A percentile compares a stretch with the other conserved stretches of the same genome.
Conservation (phyloP, 2,329 filamentous ascomycete genomes). For the Endoconidiophora polonica region DNA sequence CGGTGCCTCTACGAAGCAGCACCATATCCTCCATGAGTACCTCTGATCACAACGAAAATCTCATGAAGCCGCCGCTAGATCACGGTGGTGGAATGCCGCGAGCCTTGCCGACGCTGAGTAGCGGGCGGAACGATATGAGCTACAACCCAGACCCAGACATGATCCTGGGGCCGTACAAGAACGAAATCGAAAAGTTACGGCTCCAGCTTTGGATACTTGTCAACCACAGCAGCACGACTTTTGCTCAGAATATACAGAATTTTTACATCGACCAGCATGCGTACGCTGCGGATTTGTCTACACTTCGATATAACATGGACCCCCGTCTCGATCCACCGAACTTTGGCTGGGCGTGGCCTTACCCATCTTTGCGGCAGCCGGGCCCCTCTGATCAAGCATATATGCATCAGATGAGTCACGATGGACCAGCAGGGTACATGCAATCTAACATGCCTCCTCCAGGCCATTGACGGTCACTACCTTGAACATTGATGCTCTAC, state of each 20-base stretch:
- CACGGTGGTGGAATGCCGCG: background rate
- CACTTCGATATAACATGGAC: background rate
- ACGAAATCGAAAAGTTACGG: slow-evolving; percentile 9
- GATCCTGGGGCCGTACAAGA: slow-evolving; percentile 1
- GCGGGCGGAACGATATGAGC: background rate
- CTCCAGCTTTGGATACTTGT: slow-evolving; percentile 7
- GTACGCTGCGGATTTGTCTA: background rate
- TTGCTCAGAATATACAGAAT: background rate
- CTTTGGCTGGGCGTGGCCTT: slow-evolving; percentile 1
- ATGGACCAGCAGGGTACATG: background rate
- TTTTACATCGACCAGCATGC: background rate
- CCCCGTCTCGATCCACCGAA: background rate
- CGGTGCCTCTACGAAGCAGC: background rate
- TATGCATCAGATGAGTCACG: slow-evolving; percentile 1
- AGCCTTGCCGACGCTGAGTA: background rate
- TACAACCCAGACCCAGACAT: background rate
- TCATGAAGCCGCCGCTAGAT: background rate
- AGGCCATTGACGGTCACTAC: background rate
- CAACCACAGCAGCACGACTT: background rate
- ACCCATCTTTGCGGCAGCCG: background rate
- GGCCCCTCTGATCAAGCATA: background rate
- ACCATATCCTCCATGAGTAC: background rate
- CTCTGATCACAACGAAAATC: background rate
- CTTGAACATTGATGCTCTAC: background rate
- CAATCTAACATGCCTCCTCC: background rate